Conservation (phyloP, 2,329 filamentous ascomycete species). For the Phyllosticta ampelicida region DNA sequence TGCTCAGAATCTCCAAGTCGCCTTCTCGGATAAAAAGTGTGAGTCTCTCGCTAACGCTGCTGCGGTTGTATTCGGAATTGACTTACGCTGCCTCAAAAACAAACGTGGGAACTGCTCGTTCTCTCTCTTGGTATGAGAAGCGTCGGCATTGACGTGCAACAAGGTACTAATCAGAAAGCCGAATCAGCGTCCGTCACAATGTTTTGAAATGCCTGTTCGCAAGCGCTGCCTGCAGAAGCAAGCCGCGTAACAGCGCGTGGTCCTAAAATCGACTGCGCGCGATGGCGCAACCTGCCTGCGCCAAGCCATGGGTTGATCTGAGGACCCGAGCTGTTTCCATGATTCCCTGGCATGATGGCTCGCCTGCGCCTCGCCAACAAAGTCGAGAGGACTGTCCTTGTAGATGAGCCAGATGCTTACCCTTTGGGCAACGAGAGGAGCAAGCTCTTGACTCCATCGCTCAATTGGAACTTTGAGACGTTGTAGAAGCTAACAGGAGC, state of each 20-base stretch:
- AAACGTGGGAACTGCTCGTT: slow-evolving; percentile 55
- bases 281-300: neutral
- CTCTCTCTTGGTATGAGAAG: slow-evolving; percentile 48
- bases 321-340: neutral
- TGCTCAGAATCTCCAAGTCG: slow-evolving; percentile 39
- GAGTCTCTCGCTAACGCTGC: neutral
- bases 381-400: neutral
- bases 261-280: neutral
- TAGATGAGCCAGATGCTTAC: slow-evolving; percentile 43
- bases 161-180: slow-evolving; percentile 46
- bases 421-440: slow-evolving; percentile 70
- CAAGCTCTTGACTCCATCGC: slow-evolving; percentile 59
- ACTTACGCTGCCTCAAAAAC: slow-evolving; percentile 72
- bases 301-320: neutral
- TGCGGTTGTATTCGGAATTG: neutral
- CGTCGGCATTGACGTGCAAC: slow-evolving; percentile 77
- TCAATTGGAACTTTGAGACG: slow-evolving; percentile 58
- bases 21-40: slow-evolving; percentile 22
- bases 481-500: slow-evolving; percentile 77
- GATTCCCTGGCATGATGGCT: neutral
- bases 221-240: neutral
- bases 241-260: neutral
- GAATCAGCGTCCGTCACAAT: neutral
- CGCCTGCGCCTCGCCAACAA: neutral
- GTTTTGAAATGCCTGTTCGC: neutral